Percentiles rank a stretch among this genome's conserved stretches.
phyloP scores from a whole-genome alignment of 768 basidiomycete species.

The Mycena rosella region DNA sequence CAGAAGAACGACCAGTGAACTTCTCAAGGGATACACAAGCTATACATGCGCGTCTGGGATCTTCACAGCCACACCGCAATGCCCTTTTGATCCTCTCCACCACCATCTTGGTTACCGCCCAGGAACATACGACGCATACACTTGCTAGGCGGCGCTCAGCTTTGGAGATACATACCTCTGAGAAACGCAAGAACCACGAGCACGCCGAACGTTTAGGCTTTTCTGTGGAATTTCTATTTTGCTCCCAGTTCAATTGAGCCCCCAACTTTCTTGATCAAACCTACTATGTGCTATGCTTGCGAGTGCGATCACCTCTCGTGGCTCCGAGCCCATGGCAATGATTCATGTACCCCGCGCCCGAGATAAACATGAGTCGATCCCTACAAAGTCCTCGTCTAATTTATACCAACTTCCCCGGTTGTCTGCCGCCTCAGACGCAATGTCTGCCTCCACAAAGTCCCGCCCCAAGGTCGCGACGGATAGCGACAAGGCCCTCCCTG shows the following conservation, averaged over 20 bases:
- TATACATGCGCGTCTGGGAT: too few relatives aligned
- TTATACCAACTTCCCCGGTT: constrained; percentile 21
- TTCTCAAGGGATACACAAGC: too few relatives aligned
- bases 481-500: constrained; percentile 29
- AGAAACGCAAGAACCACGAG: too few relatives aligned
- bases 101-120: too few relatives aligned
- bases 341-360: not conserved
- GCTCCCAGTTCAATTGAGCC: constrained; percentile 7
- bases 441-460: constrained; percentile 2
- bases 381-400: constrained; percentile 8
- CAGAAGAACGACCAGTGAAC: too few relatives aligned
- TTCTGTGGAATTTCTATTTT: not conserved
- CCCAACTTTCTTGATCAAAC: constrained; percentile 11
- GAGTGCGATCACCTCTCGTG: too few relatives aligned
- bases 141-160: too few relatives aligned
- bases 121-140: too few relatives aligned
- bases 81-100: too few relatives aligned
- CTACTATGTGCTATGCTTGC: constrained; percentile 1
- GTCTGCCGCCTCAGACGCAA: constrained; percentile 37
- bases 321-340: not conserved
- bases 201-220: too few relatives aligned
- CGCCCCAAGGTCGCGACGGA: constrained; percentile 16
- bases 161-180: too few relatives aligned
- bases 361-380: constrained; percentile 21
- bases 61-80: too few relatives aligned